Percentiles rank a stretch among this genome's conserved stretches.
phyloP scores from a whole-genome alignment of 495 filamentous ascomycete species.

The Talaromyces thailandensis region DNA sequence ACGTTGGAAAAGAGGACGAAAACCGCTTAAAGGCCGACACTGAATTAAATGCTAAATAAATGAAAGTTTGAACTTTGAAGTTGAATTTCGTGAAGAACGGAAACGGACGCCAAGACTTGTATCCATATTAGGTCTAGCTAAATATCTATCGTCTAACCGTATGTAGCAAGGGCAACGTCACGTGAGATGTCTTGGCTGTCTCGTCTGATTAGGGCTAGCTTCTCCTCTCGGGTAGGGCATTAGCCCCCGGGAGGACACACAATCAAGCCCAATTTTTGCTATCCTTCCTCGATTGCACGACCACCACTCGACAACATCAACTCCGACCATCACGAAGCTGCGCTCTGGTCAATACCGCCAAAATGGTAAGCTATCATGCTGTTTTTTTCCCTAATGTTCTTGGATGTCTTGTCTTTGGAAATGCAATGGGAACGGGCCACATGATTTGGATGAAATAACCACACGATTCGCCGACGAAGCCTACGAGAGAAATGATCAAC shows the following conservation, averaged over 20 bases:
- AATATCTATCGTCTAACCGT: not conserved
- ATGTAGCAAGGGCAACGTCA: not conserved
- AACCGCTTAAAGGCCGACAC: not conserved
- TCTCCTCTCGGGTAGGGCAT: constrained; percentile 34
- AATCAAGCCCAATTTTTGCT: constrained; percentile 25
- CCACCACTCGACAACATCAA: constrained; percentile 37
- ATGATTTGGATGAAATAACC: not conserved
- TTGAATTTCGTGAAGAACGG: not conserved
- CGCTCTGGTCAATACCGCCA: constrained; percentile 44
- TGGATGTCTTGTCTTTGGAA: constrained; percentile 19
- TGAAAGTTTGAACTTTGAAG: not conserved
- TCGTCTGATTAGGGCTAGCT: constrained; percentile 24
- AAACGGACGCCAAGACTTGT: not conserved
- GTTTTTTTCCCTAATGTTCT: constrained; percentile 13
- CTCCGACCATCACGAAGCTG: constrained; percentile 34
- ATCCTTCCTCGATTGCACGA: constrained; percentile 26
- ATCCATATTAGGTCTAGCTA: not conserved
- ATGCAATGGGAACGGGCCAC: constrained; percentile 8
- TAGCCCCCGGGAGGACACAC: constrained; percentile 34
- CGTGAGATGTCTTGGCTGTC: not conserved
- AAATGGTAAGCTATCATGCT: constrained; percentile 43
- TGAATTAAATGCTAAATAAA: not conserved
- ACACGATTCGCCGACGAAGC: not conserved
- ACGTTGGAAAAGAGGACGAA: not conserved
- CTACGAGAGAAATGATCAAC: not conserved